Evolutionary conservation across 768 basidiomycete genomes (phyloP), one percentile per base, ranked within the genome.

Genomic region (Hebeloma cylindrosporum): DNA sequence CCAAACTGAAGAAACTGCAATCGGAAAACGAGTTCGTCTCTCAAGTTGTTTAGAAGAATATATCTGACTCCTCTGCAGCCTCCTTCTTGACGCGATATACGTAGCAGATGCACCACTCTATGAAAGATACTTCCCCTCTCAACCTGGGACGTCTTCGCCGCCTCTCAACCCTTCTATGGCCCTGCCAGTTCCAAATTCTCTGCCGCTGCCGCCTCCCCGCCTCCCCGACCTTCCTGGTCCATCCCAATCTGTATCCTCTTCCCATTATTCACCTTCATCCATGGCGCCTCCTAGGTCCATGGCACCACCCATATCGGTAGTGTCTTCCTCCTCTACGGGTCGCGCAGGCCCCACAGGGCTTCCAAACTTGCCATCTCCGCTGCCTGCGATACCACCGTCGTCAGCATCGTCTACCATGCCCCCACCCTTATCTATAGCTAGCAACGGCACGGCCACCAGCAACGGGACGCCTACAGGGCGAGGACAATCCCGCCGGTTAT

Each of bases 21-120:
- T 71, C 70, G 2, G 77, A 78, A 55, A 75, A 77, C 47, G 73
- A 77, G 76, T 78, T 40, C 34, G 73, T 59, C 5, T 22, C 18
- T 6, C 13, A 6, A n/a, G 2, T 33, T n/a, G 16, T 13, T 6
- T 40, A 38, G 18, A 8, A 20, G 10, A 7, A 16, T 33, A 43
- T 27, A n/a, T 23, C 14, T 8, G 17, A 40, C 18, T 28, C 10
- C 25, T 33, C 29, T 43, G 16, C 40, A 72, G 70, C 34, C 62
- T 71, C 11, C 60, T 72, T 14, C 59, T 72, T 16, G 71, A 72
- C 45, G 63, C 69, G 11, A 62, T 70, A 49, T 55, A 60, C 17
- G 35, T 60, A 3, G 52, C 60, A 16, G 64, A 66, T 31, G 36
- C 57, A 26, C 17, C 39, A 17, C 50, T 62, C 5, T 59, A 60